These are phyloP conservation scores for Chrysanthemum makinoi DNA, from an alignment of 129 eudicot species.

Conservation along the genomic window DNA sequence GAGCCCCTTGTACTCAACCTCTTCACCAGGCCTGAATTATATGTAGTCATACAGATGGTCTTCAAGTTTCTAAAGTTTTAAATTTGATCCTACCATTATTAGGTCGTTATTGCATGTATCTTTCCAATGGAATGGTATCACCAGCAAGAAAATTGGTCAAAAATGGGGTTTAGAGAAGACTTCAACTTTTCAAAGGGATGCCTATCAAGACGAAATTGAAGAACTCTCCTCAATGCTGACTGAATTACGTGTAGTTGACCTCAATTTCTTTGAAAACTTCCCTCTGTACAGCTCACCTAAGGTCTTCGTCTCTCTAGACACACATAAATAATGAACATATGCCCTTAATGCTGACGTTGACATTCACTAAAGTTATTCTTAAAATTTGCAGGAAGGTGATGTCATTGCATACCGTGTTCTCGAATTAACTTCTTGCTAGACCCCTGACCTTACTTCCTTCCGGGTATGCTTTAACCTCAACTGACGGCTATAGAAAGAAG, in stretches of 20 bases:
- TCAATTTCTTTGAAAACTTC: conserved; percentile 64
- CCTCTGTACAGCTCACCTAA: conserved; percentile 55
- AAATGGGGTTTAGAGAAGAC: conserved; percentile 69
- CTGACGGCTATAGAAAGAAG: conserved; percentile 4
- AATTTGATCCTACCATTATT: not conserved
- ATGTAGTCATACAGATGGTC: too few relatives aligned
- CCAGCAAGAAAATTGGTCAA: conserved; percentile 84
- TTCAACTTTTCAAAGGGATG: conserved; percentile 37
- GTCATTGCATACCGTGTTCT: conserved; percentile 79
- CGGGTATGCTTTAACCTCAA: conserved; percentile 46
- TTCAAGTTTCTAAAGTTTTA: not conserved
- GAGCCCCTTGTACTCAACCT: too few relatives aligned
- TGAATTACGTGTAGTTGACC: conserved; percentile 21
- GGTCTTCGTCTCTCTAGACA: conserved; percentile 33
- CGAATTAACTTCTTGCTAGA: conserved; percentile 85
- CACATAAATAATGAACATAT: not conserved
- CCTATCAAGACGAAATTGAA: conserved; percentile 24
- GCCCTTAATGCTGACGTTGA: too few relatives aligned
- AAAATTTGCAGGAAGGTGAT: conserved; percentile 65
- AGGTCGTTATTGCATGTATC: conserved; percentile 42
- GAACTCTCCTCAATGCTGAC: conserved; percentile 27
- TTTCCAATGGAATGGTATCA: conserved; percentile 78
- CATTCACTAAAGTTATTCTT: not conserved
- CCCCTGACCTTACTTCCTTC: conserved; percentile 68
- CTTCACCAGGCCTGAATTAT: too few relatives aligned